phyloP scores from a whole-genome alignment of 2,329 filamentous ascomycete species.

The Stromatinia cepivora region DNA sequence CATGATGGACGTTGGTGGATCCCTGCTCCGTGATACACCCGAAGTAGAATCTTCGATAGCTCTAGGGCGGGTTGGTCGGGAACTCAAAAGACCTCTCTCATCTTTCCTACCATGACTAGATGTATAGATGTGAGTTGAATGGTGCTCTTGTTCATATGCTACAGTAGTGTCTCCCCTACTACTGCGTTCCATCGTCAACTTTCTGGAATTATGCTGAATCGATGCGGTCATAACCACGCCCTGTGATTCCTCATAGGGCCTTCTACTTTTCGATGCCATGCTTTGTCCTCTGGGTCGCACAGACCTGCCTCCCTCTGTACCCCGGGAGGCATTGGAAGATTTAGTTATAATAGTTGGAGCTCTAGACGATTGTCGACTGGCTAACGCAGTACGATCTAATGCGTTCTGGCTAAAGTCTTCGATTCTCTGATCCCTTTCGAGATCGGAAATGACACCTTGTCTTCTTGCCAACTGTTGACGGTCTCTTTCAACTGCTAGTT shows the following conservation, averaged over 20 bases:
- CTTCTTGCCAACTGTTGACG: neutral
- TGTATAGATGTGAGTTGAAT: neutral
- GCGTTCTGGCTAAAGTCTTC: neutral
- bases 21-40: no score
- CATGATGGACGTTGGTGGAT: no score
- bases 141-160: neutral
- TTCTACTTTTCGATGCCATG: neutral
- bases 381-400: neutral
- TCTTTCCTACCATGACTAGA: neutral
- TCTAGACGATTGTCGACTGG: neutral
- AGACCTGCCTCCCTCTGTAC: neutral
- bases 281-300: neutral
- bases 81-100: neutral
- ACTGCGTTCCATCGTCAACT: neutral
- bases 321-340: neutral
- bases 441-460: neutral
- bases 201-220: neutral
- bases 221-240: neutral
- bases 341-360: neutral
- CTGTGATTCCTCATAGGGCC: neutral
- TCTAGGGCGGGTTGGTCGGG: neutral
- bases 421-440: neutral
- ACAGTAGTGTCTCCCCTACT: no score
- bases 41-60: no score
- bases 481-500: fast-evolving